Conservation (phyloP, 306 rosid genomes). For the Begonia masoniana region DNA sequence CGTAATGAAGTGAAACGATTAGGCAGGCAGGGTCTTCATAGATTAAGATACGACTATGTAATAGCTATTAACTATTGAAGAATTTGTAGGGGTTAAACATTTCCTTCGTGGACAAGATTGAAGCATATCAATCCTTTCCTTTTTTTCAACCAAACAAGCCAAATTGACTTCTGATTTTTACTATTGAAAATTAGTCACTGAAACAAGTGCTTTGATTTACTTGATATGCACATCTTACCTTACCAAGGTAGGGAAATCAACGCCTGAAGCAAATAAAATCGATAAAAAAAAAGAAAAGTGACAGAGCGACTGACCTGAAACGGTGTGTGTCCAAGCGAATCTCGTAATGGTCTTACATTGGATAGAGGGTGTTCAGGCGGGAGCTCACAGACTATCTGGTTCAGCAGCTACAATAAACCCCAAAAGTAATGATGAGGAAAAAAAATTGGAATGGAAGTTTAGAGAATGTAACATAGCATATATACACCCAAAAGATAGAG, state of each 20-base stretch:
- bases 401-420: conserved; percentile 42
- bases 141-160: no score
- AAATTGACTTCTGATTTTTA: no score
- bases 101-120: no score
- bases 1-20: neutral
- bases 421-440: conserved; percentile 3
- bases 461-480: neutral
- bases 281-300: conserved; percentile 3
- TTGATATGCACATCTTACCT: no score
- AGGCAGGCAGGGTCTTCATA: no score
- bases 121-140: no score
- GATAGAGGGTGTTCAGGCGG: conserved; percentile 98
- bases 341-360: conserved; percentile 88
- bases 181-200: no score
- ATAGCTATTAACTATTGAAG: neutral
- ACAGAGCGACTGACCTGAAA: conserved; percentile 54
- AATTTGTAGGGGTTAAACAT: neutral
- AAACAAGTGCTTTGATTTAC: no score
- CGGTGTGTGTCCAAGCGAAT: conserved; percentile 97
- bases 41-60: no score
- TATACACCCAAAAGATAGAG: conserved; percentile 8
- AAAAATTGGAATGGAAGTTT: conserved; percentile 3
- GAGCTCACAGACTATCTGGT: conserved; percentile 93
- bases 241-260: neutral
- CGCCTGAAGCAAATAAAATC: conserved; percentile 1